phyloP scores from a whole-genome alignment of 2,329 filamentous ascomycete genomes.

The Fusarium napiforme region DNA sequence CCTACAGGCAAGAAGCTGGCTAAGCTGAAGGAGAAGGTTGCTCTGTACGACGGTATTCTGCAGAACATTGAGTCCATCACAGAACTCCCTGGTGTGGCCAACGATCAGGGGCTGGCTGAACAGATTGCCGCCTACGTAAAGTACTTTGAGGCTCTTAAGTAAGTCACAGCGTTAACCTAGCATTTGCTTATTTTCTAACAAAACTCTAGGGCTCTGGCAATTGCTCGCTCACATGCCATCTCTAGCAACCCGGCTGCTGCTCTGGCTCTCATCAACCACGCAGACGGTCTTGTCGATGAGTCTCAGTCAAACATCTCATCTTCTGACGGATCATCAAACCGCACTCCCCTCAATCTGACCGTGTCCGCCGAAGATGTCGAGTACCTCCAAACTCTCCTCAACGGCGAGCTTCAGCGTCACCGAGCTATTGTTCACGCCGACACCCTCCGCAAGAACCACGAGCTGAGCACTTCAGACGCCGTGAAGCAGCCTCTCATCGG shows the following conservation, averaged over 20 bases:
- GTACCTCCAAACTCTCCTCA: constrained; percentile 70
- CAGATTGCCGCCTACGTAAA: constrained; percentile 81
- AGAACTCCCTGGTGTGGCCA: constrained; percentile 88
- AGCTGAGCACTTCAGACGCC: constrained; percentile 50
- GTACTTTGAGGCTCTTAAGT: constrained; percentile 93
- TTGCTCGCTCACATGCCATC: constrained; percentile 85
- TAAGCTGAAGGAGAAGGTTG: constrained; percentile 84
- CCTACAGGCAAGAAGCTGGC: constrained; percentile 80
- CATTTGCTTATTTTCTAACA: constrained; percentile 19
- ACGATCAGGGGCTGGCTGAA: constrained; percentile 78
- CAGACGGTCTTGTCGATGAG: constrained; percentile 69
- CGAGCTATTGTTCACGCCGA: constrained; percentile 88
- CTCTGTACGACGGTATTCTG: constrained; percentile 89
- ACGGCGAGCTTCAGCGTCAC: constrained; percentile 79
- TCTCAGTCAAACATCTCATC: constrained; percentile 61
- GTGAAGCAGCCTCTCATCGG: constrained; percentile 72
- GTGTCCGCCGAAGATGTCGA: constrained; percentile 69
- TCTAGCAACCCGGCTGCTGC: constrained; percentile 79
- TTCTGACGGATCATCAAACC: constrained; percentile 39
- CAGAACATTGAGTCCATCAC: constrained; percentile 92
- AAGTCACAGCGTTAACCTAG: constrained; percentile 46
- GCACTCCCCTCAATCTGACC: constrained; percentile 72
- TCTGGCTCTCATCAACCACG: constrained; percentile 83
- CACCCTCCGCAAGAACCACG: constrained; percentile 66
- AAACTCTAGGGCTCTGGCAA: constrained; percentile 75